Evolutionary conservation across 495 filamentous ascomycete genomes (phyloP).

Genomic region (Chaetomidium leptoderma): DNA sequence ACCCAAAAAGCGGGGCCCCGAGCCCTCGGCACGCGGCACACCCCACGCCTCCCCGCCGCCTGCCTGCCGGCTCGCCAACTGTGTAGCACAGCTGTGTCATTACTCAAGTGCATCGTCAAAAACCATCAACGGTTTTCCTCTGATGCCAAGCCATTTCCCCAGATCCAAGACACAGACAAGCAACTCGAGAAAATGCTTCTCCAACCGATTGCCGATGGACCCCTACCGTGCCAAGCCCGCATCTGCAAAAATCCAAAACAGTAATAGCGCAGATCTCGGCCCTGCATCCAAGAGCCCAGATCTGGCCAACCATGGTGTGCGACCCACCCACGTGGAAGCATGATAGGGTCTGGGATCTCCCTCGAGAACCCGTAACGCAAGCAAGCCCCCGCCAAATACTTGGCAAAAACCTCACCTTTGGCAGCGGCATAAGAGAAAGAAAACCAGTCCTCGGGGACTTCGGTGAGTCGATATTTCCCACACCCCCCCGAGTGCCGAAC

Average conservation of each 20-base stretch:
- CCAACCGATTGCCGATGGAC: not conserved
- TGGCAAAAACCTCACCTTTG: not conserved
- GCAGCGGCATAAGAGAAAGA: too few relatives aligned
- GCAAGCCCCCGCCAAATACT: not conserved
- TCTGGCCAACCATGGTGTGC: not conserved
- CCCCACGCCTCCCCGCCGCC: constrained; percentile 8
- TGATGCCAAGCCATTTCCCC: too few relatives aligned
- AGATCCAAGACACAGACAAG: not conserved
- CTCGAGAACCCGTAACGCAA: not conserved
- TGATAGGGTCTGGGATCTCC: constrained; percentile 2
- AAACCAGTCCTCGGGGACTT: too few relatives aligned
- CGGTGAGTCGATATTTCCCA: too few relatives aligned
- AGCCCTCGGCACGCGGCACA: not conserved
- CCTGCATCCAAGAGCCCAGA: not conserved
- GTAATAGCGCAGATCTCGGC: constrained; percentile 8
- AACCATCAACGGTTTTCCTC: too few relatives aligned
- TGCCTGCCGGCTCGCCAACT: not conserved
- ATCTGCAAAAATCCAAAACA: not conserved
- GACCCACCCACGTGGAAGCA: constrained; percentile 13
- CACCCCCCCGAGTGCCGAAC: too few relatives aligned
- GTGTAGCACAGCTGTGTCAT: not conserved
- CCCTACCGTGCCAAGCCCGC: not conserved
- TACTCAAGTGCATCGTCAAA: not conserved
- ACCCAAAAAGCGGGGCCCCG: not conserved
- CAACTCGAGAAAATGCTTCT: not conserved